These are phyloP conservation scores for Calonectria pseudoturangicola DNA, from an alignment of 2,329 filamentous ascomycete species.

Conservation along the genomic window DNA sequence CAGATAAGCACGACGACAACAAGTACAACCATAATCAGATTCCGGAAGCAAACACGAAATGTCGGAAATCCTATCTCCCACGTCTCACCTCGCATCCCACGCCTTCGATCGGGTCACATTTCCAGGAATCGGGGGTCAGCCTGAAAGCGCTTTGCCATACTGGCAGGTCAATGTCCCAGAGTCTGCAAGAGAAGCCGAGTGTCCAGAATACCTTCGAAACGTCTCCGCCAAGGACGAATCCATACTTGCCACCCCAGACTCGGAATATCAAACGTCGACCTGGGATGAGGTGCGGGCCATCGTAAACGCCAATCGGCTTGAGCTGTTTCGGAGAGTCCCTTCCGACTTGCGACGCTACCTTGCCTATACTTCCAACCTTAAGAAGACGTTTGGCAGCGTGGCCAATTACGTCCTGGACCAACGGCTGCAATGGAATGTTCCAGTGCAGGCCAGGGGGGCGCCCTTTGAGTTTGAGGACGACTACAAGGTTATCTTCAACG, in stretches of 20 bases:
- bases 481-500: conserved; percentile 87
- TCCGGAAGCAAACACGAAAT: background rate
- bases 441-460: conserved; percentile 57
- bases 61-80: conserved; percentile 1
- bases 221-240: conserved; percentile 79
- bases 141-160: conserved; percentile 70
- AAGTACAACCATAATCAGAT: background rate
- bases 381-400: conserved; percentile 82
- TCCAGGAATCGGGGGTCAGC: background rate
- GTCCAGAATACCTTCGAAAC: conserved; percentile 81
- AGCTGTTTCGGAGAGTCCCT: conserved; percentile 85
- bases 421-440: conserved; percentile 80
- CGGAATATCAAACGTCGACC: conserved; percentile 75
- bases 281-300: conserved; percentile 83
- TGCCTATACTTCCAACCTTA: conserved; percentile 79
- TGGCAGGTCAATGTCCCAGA: conserved; percentile 89
- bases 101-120: conserved; percentile 14
- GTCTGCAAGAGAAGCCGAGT: conserved; percentile 76
- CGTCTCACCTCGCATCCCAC: conserved; percentile 12
- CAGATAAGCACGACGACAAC: background rate
- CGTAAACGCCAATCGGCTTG: conserved; percentile 79
- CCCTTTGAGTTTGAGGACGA: conserved; percentile 72
- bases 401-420: conserved; percentile 84
- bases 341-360: conserved; percentile 87
- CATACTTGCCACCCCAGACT: conserved; percentile 83